Base-by-base conservation (phyloP, 1,284 basidiomycete genomes). In the Fistulinella staudtii region DNA sequence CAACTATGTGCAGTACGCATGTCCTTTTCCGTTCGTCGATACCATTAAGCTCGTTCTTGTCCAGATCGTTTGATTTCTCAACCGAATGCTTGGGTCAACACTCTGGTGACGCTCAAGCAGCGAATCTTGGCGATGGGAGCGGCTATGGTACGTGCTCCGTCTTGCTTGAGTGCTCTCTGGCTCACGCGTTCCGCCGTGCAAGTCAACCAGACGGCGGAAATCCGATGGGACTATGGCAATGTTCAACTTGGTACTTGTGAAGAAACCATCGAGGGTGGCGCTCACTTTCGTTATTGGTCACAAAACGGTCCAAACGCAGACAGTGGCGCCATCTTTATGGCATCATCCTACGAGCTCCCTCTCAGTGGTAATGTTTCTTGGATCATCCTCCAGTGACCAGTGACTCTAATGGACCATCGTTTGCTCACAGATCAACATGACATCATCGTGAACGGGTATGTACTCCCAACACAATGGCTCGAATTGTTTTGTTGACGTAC, bases 271-370 rank as follows among this genome's bases (percentile, higher is more conserved):
- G 58, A 88, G 50, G 94, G 94, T 10, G 94, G 94, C 5, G 80
- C 89, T 56, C 94, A 98, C 61, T 82, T 94, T 63, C 79, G 94
- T 21, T 94, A 93, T 66, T 98, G 90, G 89, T 64, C 76, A 1
- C 93, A 96, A 66, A 74, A 87, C 48, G 87, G 85, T 0, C 66
- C 72, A 3, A 49, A 67, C 8, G 79, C 71, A 2, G 72, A 88
- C 52, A 85, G 83, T 47, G 78, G 84, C 22, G 92, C 93, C 7
- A 75, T 88, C 46, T 97, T 97, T 63, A 72, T 96, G 68, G 93
- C 89, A 1, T 69, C 74, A 7, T 89, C 86, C 0, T 85, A 86
- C 53, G 90, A 93, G 64, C 63, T 75, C 61, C 79, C 85, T 24
- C 70, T 86, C 27, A 65, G 72, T 4, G 46, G 77, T 77, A 50